Evolutionary conservation across 148 eudicot species (phyloP).

Genomic region (Gaultheria prostrata): DNA sequence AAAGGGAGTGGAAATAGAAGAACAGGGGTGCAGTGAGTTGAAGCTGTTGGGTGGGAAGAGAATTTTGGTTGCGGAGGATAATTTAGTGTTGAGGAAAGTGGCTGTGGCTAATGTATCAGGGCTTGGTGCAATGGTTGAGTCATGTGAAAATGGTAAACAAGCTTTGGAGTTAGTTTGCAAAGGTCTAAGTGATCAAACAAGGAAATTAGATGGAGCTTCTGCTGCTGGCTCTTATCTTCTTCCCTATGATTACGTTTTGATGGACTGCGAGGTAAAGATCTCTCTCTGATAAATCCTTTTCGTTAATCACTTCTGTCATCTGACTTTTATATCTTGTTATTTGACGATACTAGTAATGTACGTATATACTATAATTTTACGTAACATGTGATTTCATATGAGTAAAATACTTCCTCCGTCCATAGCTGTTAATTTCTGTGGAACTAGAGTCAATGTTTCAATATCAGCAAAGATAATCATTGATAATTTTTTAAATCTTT

Average conservation of each 20-base stretch:
- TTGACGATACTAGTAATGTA: too few species aligned
- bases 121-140: constrained; percentile 40
- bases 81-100: constrained; percentile 21
- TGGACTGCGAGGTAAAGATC: constrained; percentile 66
- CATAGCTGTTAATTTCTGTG: too few species aligned
- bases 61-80: constrained; percentile 51
- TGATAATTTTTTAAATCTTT: too few species aligned
- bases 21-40: constrained; percentile 8
- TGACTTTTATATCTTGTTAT: too few species aligned
- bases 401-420: too few species aligned
- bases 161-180: constrained; percentile 43
- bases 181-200: constrained; percentile 24
- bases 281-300: not conserved
- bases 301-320: too few species aligned
- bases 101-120: constrained; percentile 16
- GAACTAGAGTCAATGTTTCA: too few species aligned
- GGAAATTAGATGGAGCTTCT: constrained; percentile 14
- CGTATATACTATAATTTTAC: too few species aligned
- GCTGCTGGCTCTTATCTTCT: not conserved
- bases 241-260: constrained; percentile 69
- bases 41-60: constrained; percentile 44
- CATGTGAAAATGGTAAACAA: constrained; percentile 44
- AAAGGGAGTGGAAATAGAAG: constrained; percentile 11
- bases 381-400: too few species aligned
- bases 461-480: too few species aligned